These are phyloP conservation scores for Phialemonium atrogriseum DNA, from an alignment of 2,329 filamentous ascomycete genomes.

Conservation along the genomic window DNA sequence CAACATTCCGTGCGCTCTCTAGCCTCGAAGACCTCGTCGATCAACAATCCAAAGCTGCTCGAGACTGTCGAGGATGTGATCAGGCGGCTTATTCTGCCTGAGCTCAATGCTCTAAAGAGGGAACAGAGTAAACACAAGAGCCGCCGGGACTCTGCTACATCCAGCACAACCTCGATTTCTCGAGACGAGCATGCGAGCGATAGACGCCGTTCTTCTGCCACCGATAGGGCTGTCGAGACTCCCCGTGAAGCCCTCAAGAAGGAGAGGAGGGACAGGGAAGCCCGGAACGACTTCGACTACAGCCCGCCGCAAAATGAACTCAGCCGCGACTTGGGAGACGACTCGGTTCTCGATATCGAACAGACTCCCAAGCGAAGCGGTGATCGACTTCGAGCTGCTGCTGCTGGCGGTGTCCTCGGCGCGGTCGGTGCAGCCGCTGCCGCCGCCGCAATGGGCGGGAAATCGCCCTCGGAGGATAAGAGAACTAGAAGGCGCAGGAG, in stretches of 20 bases:
- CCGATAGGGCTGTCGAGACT: constrained; percentile 42
- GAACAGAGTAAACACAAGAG: constrained; percentile 75
- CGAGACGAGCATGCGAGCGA: constrained; percentile 50
- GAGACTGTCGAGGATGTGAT: constrained; percentile 93
- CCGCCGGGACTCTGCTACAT: constrained; percentile 56
- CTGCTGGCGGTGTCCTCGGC: constrained; percentile 34
- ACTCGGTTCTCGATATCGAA: constrained; percentile 28
- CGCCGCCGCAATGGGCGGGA: constrained; percentile 20
- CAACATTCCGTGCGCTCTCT: constrained; percentile 43
- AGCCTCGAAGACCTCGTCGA: constrained; percentile 55
- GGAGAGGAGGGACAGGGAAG: constrained; percentile 42
- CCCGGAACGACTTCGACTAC: constrained; percentile 45
- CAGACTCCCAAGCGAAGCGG: constrained; percentile 36
- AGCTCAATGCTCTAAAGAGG: constrained; percentile 83
- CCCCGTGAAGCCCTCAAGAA: constrained; percentile 44
- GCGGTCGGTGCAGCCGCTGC: constrained; percentile 25
- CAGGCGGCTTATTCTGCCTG: constrained; percentile 78
- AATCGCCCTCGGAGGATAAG: constrained; percentile 39
- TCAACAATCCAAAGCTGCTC: constrained; percentile 85
- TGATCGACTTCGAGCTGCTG: constrained; percentile 35
- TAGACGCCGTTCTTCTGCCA: constrained; percentile 50
- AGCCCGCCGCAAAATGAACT: constrained; percentile 36
- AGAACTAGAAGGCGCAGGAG: constrained; percentile 44
- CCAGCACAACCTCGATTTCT: constrained; percentile 46
- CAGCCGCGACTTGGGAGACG: constrained; percentile 38